Percentiles rank a stretch among this genome's conserved stretches.
These are phyloP conservation scores for Avena atlantica DNA, from an alignment of 176 grass and related monocot species.

Conservation along the genomic window DNA sequence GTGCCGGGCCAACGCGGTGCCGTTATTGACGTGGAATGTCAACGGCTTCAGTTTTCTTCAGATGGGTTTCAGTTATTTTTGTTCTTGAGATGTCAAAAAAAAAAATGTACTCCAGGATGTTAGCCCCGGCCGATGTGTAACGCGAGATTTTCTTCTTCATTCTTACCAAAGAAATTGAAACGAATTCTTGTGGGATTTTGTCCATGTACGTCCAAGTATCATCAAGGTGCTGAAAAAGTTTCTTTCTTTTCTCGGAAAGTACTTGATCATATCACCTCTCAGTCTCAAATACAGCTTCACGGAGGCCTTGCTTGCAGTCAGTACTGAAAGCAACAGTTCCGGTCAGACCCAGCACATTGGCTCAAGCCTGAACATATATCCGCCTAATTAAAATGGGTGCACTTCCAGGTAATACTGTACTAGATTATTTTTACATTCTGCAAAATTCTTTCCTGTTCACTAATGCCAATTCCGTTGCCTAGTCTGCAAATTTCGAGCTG, in stretches of 20 bases:
- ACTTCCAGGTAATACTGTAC: background rate
- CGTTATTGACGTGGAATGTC: constrained; percentile 20
- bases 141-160: background rate
- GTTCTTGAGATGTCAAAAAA: too few species aligned
- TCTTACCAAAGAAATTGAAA: background rate
- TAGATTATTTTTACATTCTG: too few species aligned
- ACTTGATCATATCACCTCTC: background rate
- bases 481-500: background rate
- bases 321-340: background rate
- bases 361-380: too few species aligned
- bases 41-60: constrained; percentile 3
- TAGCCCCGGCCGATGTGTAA: background rate
- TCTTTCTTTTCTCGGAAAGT: background rate
- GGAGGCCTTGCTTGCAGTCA: background rate
- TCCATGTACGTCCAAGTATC: background rate
- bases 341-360: background rate
- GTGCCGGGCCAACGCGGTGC: constrained; percentile 18
- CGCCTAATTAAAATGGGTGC: background rate
- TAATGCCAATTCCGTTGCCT: background rate
- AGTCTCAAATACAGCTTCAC: background rate
- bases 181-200: background rate
- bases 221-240: background rate
- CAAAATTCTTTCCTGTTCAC: background rate
- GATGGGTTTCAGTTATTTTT: background rate
- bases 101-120: too few species aligned